Percentiles rank a stretch among this genome's conserved stretches.
These are phyloP conservation scores for Thielaviopsis euricoi DNA, from an alignment of 2,329 filamentous ascomycete genomes.

Conservation along the genomic window DNA sequence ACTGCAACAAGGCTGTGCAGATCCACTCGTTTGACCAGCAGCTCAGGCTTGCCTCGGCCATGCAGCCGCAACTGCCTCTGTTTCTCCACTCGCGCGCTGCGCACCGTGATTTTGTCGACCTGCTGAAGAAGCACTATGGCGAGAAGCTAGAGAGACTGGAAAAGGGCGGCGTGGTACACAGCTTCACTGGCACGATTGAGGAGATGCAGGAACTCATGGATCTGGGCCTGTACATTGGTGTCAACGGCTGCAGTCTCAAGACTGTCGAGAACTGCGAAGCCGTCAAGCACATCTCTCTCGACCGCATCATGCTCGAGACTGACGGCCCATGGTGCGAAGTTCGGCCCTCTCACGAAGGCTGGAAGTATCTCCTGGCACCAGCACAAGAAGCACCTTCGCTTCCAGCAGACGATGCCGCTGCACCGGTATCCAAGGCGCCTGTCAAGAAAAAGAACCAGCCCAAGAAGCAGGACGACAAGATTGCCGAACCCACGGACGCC, in stretches of 20 bases:
- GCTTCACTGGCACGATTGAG: constrained; percentile 74
- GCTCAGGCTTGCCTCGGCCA: constrained; percentile 54
- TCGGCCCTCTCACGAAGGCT: constrained; percentile 70
- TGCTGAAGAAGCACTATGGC: constrained; percentile 45
- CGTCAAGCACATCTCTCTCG: constrained; percentile 61
- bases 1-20: constrained; percentile 64
- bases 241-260: constrained; percentile 95
- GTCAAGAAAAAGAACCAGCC: constrained; percentile 20
- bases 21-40: constrained; percentile 74
- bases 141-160: constrained; percentile 47
- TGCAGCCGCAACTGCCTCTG: constrained; percentile 61
- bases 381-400: constrained; percentile 12
- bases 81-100: constrained; percentile 88
- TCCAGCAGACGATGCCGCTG: constrained; percentile 7
- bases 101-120: constrained; percentile 62
- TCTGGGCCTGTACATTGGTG: constrained; percentile 75
- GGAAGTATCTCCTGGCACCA: constrained; percentile 40
- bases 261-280: constrained; percentile 80
- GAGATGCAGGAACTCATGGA: constrained; percentile 72
- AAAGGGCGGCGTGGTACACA: constrained; percentile 74
- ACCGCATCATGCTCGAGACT: constrained; percentile 82
- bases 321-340: constrained; percentile 98
- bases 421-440: constrained; percentile 1
- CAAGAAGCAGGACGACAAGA: constrained; percentile 34
- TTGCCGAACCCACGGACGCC: constrained; percentile 52